phyloP scores from a whole-genome alignment of 768 basidiomycete species.

The Strobilomyces confusus region DNA sequence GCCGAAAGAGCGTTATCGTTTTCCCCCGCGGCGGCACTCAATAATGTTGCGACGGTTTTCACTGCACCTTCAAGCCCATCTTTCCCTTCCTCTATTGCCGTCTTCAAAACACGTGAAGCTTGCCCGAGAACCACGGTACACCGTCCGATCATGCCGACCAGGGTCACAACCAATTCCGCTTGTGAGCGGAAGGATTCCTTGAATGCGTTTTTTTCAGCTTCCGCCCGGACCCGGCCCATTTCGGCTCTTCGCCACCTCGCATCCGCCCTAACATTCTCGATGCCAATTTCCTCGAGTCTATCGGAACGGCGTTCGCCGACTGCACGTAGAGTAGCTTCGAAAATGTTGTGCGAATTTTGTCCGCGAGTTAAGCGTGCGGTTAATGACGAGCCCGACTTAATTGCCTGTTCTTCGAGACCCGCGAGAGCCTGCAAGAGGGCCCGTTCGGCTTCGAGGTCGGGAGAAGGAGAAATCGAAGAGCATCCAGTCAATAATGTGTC shows the following conservation, averaged over 20 bases:
- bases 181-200: slow-evolving; percentile 60
- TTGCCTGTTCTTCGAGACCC: slow-evolving; percentile 63
- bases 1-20: slow-evolving; percentile 69
- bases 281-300: slow-evolving; percentile 64
- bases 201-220: slow-evolving; percentile 62
- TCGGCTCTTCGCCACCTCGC: slow-evolving; percentile 61
- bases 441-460: slow-evolving; percentile 71
- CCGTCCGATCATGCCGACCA: slow-evolving; percentile 79
- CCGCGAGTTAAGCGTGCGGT: slow-evolving; percentile 61
- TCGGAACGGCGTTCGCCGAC: slow-evolving; percentile 77
- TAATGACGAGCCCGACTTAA: slow-evolving; percentile 56
- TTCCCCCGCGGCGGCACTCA: slow-evolving; percentile 55
- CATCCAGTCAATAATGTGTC: slow-evolving; percentile 37
- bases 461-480: slow-evolving; percentile 36
- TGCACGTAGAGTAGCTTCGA: slow-evolving; percentile 83
- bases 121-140: slow-evolving; percentile 73
- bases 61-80: slow-evolving; percentile 38
- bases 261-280: slow-evolving; percentile 70
- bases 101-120: slow-evolving; percentile 41
- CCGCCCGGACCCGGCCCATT: slow-evolving; percentile 65
- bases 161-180: slow-evolving; percentile 59
- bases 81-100: slow-evolving; percentile 34
- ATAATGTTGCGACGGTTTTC: slow-evolving; percentile 45
- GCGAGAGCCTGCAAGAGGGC: slow-evolving; percentile 64
- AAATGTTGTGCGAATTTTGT: slow-evolving; percentile 73